A percentile compares a stretch with the other conserved stretches of the same genome.
These are phyloP conservation scores for Pulveroboletus sp. DNA, from an alignment of 768 basidiomycete species.

Conservation along the genomic window DNA sequence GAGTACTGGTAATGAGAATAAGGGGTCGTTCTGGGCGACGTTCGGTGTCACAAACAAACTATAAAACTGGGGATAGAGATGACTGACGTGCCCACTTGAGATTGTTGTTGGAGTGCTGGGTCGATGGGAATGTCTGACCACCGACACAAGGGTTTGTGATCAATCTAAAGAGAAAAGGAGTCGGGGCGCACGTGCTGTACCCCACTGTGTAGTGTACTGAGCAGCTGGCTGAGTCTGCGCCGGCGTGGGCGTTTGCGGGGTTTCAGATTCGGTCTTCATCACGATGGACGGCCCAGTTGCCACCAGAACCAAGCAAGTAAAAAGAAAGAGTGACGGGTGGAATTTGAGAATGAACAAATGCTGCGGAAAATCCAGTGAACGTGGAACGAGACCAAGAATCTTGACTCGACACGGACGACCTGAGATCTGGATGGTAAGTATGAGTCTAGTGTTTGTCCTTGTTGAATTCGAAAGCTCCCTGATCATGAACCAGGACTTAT, in stretches of 20 bases:
- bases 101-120: constrained; percentile 62
- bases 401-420: background rate
- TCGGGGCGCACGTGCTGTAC: constrained; percentile 33
- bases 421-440: constrained; percentile 1
- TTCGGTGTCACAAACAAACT: constrained; percentile 4
- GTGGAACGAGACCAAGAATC: background rate
- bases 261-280: constrained; percentile 45
- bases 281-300: background rate
- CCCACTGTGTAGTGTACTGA: constrained; percentile 39
- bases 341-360: background rate
- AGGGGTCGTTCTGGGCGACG: constrained; percentile 36
- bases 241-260: constrained; percentile 32
- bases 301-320: background rate
- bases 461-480: constrained; percentile 22
- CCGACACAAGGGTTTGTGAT: background rate
- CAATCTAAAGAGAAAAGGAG: background rate
- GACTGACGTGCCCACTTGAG: constrained; percentile 43
- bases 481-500: too few species aligned
- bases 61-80: background rate
- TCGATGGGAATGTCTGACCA: constrained; percentile 59
- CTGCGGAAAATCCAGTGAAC: background rate
- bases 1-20: constrained; percentile 48
- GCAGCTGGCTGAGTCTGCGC: constrained; percentile 28
- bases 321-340: background rate
- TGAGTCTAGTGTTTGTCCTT: constrained; percentile 17